These are phyloP conservation scores for Erodium maritimum DNA, from an alignment of 345 rosid genomes.

Conservation along the genomic window DNA sequence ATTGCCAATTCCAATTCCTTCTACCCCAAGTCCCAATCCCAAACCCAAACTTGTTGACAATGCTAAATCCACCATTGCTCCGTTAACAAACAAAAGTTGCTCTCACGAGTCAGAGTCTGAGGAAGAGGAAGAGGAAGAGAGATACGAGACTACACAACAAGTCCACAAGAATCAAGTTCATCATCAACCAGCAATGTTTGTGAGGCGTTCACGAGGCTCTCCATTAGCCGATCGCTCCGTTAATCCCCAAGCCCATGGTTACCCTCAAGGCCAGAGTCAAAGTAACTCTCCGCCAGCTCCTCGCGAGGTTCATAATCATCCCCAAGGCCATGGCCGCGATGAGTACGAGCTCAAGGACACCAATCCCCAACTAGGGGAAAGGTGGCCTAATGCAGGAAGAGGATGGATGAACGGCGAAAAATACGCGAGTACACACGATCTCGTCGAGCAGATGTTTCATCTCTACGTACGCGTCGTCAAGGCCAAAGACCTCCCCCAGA, in stretches of 20 bases:
- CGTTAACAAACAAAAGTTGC: too few species aligned
- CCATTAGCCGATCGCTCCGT: conserved; percentile 29
- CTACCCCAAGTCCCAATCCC: too few species aligned
- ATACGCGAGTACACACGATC: conserved; percentile 53
- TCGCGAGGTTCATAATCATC: background rate
- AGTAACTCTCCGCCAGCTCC: background rate
- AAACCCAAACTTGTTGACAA: background rate
- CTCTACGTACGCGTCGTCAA: conserved; percentile 65
- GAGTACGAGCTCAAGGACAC: conserved; percentile 61
- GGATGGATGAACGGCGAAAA: conserved; percentile 55
- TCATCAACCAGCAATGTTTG: background rate
- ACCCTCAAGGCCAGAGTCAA: background rate
- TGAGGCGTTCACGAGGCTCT: conserved; percentile 17
- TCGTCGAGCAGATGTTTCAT: conserved; percentile 75
- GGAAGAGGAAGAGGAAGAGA: background rate
- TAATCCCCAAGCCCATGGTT: background rate
- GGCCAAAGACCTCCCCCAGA: too few species aligned
- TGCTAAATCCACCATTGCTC: too few species aligned
- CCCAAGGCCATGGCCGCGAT: conserved; percentile 28
- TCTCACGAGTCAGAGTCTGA: too few species aligned
- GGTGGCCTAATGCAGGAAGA: conserved; percentile 48
- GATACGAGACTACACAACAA: conserved; percentile 12
- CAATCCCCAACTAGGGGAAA: conserved; percentile 53
- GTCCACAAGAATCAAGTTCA: too few species aligned
- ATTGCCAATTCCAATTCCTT: too few species aligned